Evolutionary conservation across 179 eudicot species (phyloP).

Genomic region (Corrigiola litoralis): DNA sequence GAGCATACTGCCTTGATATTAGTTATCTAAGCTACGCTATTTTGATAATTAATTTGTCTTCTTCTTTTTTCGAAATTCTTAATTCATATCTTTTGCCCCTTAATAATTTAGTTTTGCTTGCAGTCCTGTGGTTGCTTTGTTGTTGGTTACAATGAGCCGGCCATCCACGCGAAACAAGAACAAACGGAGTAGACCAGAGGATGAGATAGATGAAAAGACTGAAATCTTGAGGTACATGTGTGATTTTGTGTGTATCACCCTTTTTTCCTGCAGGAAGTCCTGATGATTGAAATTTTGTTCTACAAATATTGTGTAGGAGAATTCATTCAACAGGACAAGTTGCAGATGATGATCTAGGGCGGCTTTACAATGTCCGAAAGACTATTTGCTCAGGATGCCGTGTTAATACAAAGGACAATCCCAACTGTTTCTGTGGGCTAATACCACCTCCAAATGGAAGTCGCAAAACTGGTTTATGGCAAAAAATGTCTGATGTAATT

Average conservation of each 20-base stretch:
- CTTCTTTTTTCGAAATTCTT: background rate
- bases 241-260: background rate
- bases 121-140: slow-evolving; percentile 5
- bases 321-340: slow-evolving; percentile 54
- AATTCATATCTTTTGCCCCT: background rate
- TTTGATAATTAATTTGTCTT: background rate
- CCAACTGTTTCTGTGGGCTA: slow-evolving; percentile 92
- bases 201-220: slow-evolving; percentile 44
- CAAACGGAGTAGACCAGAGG: slow-evolving; percentile 64
- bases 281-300: background rate
- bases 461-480: slow-evolving; percentile 94
- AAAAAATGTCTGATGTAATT: slow-evolving; percentile 65
- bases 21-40: background rate
- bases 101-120: background rate
- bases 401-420: slow-evolving; percentile 84
- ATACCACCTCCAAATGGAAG: slow-evolving; percentile 76
- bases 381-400: slow-evolving; percentile 91
- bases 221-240: slow-evolving; percentile 50
- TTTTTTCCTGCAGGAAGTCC: background rate
- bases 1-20: too few species aligned
- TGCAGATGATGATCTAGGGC: slow-evolving; percentile 61
- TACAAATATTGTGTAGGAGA: slow-evolving; percentile 45
- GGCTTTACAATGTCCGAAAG: slow-evolving; percentile 71
- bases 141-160: slow-evolving; percentile 43
- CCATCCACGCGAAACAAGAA: slow-evolving; percentile 78